Base-by-base conservation (phyloP, 495 filamentous ascomycete genomes). In the Podospora australis region DNA sequence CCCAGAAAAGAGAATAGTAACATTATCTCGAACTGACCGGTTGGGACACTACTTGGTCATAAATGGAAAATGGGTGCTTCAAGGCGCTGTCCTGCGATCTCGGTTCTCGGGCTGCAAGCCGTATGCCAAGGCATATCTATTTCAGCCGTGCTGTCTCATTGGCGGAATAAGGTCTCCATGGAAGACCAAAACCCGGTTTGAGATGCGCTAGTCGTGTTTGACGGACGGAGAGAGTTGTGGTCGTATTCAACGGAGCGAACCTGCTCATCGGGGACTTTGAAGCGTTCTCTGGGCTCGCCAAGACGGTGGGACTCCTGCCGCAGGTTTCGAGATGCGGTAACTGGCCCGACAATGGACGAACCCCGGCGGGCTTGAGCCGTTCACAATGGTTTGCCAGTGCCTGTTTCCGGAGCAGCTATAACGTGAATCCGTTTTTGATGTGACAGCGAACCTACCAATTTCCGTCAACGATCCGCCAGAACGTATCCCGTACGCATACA, bases 151-250 rank as follows among this genome's bases (percentile, higher is more conserved):
- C 23, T 0, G 25, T 30, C 29, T 45, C 23, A 63, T 63, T 63
- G 60, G 60, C 52, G 60, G 60, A 58, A 60, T 41, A 19, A 49
- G n/a, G n/a, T n/a, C n/a, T n/a, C n/a, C n/a, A n/a, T n/a, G n/a
- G n/a, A n/a, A n/a, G n/a, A n/a, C n/a, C n/a, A n/a, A n/a, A n/a
- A n/a, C n/a, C n/a, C n/a, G n/a, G n/a, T n/a, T n/a, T n/a, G n/a
- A n/a, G n/a, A n/a, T n/a, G n/a, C n/a, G n/a, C n/a, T n/a, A n/a
- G n/a, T n/a, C n/a, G n/a, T n/a, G n/a, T n/a, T n/a, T n/a, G 23
- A 43, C 40, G 23, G 39, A 44, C 8, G 17, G 10, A 25, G 16
- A 17, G 16, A n/a, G n/a, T 11, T 21, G 34, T 35, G 43, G 57
- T 60, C 30, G 55, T 25, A 57, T 60, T 21, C 48, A 30, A 32